These are phyloP conservation scores for Castanea sativa DNA, from an alignment of 306 rosid genomes.

Conservation along the genomic window DNA sequence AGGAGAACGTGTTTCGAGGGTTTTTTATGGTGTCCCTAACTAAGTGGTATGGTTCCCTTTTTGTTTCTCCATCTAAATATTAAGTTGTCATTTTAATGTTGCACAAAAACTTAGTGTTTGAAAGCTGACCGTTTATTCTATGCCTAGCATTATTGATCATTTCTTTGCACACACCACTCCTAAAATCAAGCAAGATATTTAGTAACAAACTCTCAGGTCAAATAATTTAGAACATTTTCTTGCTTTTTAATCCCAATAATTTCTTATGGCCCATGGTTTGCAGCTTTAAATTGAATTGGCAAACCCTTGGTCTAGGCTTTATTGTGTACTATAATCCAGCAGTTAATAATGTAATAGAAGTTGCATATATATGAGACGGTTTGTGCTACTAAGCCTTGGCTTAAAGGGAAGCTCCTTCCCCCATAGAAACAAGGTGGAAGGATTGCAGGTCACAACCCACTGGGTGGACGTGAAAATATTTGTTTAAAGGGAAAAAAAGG, in stretches of 20 bases:
- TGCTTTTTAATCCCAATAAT: not conserved
- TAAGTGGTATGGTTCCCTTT: conserved; percentile 58
- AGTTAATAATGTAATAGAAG: not conserved
- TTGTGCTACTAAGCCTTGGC: not conserved
- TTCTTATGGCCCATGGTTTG: not conserved
- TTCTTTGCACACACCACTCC: not conserved
- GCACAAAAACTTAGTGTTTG: not conserved
- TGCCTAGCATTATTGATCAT: not conserved
- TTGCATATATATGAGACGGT: not conserved
- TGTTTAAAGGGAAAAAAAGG: not conserved
- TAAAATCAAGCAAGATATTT: not conserved
- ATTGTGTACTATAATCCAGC: not conserved
- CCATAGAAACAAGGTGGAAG: not conserved
- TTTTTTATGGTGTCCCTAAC: conserved; percentile 87
- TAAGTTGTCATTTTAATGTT: not conserved
- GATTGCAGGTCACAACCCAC: not conserved
- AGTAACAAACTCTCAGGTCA: not conserved
- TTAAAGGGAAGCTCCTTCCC: not conserved
- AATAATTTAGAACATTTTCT: not conserved
- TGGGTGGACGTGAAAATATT: not conserved
- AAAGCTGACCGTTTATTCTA: not conserved
- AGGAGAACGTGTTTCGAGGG: conserved; percentile 90
- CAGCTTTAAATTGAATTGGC: not conserved
- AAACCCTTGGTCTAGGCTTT: not conserved
- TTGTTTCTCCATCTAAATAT: not conserved